Conservation (phyloP, 176 grass and related monocot species). For the Raddia distichophylla region DNA sequence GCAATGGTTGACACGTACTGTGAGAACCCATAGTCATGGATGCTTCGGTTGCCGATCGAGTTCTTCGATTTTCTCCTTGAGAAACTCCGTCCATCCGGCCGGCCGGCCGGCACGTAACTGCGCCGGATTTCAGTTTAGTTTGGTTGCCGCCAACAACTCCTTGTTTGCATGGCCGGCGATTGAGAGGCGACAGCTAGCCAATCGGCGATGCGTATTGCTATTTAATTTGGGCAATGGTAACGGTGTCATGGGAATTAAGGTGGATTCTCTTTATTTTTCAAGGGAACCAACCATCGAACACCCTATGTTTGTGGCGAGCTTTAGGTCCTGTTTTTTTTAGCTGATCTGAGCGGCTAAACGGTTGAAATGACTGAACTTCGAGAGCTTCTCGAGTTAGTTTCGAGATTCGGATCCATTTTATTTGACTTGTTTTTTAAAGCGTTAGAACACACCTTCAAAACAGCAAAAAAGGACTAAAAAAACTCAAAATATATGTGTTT, state of each 20-base stretch:
- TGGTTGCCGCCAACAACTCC: background rate
- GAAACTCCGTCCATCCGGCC: conserved; percentile 2
- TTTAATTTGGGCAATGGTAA: background rate
- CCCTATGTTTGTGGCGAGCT: background rate
- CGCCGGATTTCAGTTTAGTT: conserved; percentile 2
- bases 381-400: too few species aligned
- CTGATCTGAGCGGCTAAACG: too few species aligned
- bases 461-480: too few species aligned
- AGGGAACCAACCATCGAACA: too few species aligned
- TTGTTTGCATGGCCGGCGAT: conserved; percentile 8
- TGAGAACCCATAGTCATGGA: background rate
- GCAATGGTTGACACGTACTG: background rate
- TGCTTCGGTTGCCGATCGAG: background rate
- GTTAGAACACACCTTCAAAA: too few species aligned
- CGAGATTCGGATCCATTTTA: too few species aligned
- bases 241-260: background rate
- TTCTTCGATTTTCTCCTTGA: background rate
- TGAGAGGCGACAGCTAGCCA: background rate
- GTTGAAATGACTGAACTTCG: too few species aligned
- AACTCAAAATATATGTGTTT: too few species aligned
- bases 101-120: background rate
- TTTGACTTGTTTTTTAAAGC: too few species aligned
- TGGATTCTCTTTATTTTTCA: background rate
- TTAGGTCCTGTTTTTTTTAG: too few species aligned
- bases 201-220: background rate